Evolutionary conservation across 2,329 filamentous ascomycete species (phyloP), one percentile per base, ranked within the genome.

Genomic region (Alternaria sp.): DNA sequence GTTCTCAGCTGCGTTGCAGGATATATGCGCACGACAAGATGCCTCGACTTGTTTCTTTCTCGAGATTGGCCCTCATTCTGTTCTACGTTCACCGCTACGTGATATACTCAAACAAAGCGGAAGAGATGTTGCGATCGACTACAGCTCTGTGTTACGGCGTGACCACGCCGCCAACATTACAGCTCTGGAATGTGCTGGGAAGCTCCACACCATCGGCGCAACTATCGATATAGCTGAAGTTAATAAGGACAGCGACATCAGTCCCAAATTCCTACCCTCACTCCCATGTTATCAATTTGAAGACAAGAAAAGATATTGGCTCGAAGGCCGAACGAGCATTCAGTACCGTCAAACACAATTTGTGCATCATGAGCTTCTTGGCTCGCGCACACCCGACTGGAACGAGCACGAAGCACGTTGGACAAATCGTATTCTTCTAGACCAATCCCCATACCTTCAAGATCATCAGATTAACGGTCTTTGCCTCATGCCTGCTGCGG

Each of bases 401-500:
- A 67, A 65, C 20, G 45, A 52, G n/a, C 54, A 34, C 12, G 63
- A 67, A 28, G 51, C 36, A 64, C 60, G 54, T n/a, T 60, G 38
- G 62, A 68, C 27, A 4, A 66, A 22, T 62, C 84, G 6, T 62
- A 73, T 8, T 49, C 79, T 2, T 60, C 0, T 60, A 7, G 58
- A 75, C 81, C 32, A 62, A 75, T 1, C 57, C 14, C 78, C 81
- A 0, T 86, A 84, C 83, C 54, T 85, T 2, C 60, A 65, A 0
- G 81, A 83, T 36, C 82, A 86, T 60, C 72, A 40, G 6, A 57
- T 78, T 16, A 56, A 48, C 3, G 63, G 63, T 18, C 53, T 64
- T 0, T 59, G 72, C 14, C 48, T 78, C 3, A 76, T 69, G 57
- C 76, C 75, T 9, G 49, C 41, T 16, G 60, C 65, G 9, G 63